Conservation (phyloP, 305 asterid genomes). For the Fraxinus dipetala region DNA sequence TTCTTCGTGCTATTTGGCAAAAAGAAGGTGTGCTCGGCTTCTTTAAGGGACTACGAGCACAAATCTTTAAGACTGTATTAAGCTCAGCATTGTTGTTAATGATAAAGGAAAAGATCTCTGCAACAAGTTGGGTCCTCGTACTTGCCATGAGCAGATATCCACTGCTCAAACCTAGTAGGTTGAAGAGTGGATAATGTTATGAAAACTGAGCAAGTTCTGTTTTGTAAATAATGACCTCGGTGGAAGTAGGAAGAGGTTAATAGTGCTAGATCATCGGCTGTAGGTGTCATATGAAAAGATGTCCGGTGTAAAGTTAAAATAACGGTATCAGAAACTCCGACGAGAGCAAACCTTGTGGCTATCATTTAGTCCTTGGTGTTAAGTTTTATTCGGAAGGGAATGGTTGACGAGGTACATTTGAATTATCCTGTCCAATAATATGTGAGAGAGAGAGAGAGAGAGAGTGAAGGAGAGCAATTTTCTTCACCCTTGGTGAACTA, state of each 20-base stretch:
- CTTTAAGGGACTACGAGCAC: slow-evolving; percentile 84
- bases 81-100: slow-evolving; percentile 81
- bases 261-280: background rate
- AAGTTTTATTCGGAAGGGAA: background rate
- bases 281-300: background rate
- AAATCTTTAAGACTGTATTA: slow-evolving; percentile 83
- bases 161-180: slow-evolving; percentile 26
- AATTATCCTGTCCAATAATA: background rate
- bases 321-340: background rate
- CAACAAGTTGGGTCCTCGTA: slow-evolving; percentile 72
- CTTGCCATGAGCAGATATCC: slow-evolving; percentile 53
- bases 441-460: background rate
- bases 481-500: background rate
- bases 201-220: background rate
- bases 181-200: slow-evolving; percentile 26
- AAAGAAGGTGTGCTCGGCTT: slow-evolving; percentile 75
- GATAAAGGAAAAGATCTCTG: slow-evolving; percentile 91
- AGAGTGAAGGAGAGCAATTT: background rate
- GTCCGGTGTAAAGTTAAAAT: background rate
- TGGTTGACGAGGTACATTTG: background rate
- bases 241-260: background rate
- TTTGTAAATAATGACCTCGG: background rate
- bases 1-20: slow-evolving; percentile 61
- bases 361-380: background rate
- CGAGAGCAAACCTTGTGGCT: background rate